Evolutionary conservation across 208 protist species (phyloP), one percentile per base, ranked within the genome.

Genomic region (Phytomonas sp.): DNA sequence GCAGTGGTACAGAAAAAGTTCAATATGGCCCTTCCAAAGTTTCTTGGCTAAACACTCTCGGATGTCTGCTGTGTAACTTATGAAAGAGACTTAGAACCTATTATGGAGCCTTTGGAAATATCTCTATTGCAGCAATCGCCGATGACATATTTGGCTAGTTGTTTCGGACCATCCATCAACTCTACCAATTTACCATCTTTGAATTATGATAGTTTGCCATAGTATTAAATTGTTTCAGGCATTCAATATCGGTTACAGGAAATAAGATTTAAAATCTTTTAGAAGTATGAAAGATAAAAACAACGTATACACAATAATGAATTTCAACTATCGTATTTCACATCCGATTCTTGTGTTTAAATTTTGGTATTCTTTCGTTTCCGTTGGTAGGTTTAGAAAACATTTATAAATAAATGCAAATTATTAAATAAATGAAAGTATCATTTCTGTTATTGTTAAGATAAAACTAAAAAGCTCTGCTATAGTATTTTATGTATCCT

Each of bases 61-160:
- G 63, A 75, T 74, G 29, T 71, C 62, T 3, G 71, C 33, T 0
- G 77, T 84, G 60, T 77, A 78, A 65, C 60, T 78, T 4, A 67
- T 59, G 12, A 78, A 84, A 14, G 89, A 84, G 30, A 80, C 70
- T 59, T 69, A 29, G 89, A 91, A 67, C 78, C 76, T 5, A 76
- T 61, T 31, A 92, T 84, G 52, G 76, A 84, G 26, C 89, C 89
- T n/a, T 75, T 68, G 36, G 74, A 60, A 30, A 86, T 76, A 67
- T 94, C 89, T 3, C 75, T 66, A 59, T 92, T 86, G n/a, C 89
- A 80, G 74, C 86, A 92, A 79, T 94, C 89, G 23, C 92, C 69
- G 31, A 94, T 75, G 4, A 75, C 78, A 32, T 87, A 60, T 30
- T 72, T 80, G 10, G 59, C 12, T 29, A 63, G 36, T 4, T 66